Evolutionary conservation across 371 early-diverging fungal genomes (phyloP), one percentile per base, ranked within the genome.

Genomic region (Mortierella sp.): DNA sequence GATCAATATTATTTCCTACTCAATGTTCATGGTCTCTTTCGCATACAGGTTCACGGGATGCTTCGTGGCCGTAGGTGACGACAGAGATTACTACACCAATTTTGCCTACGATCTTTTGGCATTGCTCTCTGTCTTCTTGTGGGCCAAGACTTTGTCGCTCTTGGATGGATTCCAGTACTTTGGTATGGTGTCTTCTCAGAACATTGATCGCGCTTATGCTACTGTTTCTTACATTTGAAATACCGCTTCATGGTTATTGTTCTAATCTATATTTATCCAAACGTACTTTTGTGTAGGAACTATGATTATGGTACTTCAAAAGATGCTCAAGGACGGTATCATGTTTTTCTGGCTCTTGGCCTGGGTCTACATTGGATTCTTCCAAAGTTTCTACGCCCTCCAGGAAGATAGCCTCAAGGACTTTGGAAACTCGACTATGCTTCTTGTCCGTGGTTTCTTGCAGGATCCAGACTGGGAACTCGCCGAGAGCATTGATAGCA

Each of bases 281-380:
- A 42, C n/a, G n/a, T n/a, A n/a, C n/a, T n/a, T n/a, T 23, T 47
- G 13, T 31, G 45, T 62, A 75, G 84, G 84, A 32, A 78, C 83
- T 0, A 77, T 77, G 71, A 59, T 79, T 40, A 82, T 84, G 68
- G 83, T 84, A 22, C 56, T 82, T 42, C 84, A 82, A 70, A 77
- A 74, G 62, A 84, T 84, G 84, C 61, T 84, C 43, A 84, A 82
- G 67, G 84, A 84, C 15, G 83, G 79, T 7, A 71, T 82, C 66
- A 82, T 84, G 79, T 84, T 84, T 66, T 84, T 84, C 60, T 84
- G 78, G 78, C 67, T 84, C 3, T 59, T 82, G 42, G 61, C 83
- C n/a, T 84, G 83, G 84, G 79, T 83, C 23, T 76, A 64, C 42
- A 72, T 83, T 12, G 84, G 84, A 15, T 83, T 81, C 64, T 63